Conservation (phyloP, 331 rosid genomes). For the Quercus phellos region DNA sequence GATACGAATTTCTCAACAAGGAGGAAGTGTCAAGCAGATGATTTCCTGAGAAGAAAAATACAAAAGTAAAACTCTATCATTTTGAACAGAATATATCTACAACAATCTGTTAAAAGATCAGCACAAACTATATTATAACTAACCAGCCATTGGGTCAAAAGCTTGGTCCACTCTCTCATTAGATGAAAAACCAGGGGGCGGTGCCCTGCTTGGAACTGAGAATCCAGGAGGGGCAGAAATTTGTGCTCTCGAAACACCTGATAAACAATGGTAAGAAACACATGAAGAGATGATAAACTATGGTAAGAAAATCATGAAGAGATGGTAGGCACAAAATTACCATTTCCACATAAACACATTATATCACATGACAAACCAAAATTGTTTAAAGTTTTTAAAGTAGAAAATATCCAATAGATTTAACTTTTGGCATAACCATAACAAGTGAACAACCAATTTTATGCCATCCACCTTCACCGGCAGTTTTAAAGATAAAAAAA, state of each 20-base stretch:
- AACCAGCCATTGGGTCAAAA: slow-evolving; percentile 64
- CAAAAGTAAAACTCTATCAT: not conserved
- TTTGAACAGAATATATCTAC: not conserved
- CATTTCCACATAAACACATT: not conserved
- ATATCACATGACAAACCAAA: no score
- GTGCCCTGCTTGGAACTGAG: slow-evolving; percentile 69
- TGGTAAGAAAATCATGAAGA: slow-evolving; percentile 9
- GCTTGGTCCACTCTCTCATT: slow-evolving; percentile 64
- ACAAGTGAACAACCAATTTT: not conserved
- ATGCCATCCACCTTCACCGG: not conserved
- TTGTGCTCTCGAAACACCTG: slow-evolving; percentile 73
- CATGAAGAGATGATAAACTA: slow-evolving; percentile 19
- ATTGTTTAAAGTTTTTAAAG: no score
- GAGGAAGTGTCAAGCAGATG: slow-evolving; percentile 50
- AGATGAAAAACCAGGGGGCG: slow-evolving; percentile 85
- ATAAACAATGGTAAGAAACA: slow-evolving; percentile 9
- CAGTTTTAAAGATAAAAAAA: not conserved
- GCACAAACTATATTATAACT: slow-evolving; percentile 17
- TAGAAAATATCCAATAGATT: no score
- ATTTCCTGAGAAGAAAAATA: slow-evolving; percentile 47
- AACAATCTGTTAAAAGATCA: not conserved
- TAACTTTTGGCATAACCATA: not conserved
- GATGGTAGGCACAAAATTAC: not conserved
- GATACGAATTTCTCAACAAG: slow-evolving; percentile 56
- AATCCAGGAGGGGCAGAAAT: slow-evolving; percentile 87